Conservation (phyloP, 2,329 filamentous ascomycete genomes). For the Alternaria sp. region DNA sequence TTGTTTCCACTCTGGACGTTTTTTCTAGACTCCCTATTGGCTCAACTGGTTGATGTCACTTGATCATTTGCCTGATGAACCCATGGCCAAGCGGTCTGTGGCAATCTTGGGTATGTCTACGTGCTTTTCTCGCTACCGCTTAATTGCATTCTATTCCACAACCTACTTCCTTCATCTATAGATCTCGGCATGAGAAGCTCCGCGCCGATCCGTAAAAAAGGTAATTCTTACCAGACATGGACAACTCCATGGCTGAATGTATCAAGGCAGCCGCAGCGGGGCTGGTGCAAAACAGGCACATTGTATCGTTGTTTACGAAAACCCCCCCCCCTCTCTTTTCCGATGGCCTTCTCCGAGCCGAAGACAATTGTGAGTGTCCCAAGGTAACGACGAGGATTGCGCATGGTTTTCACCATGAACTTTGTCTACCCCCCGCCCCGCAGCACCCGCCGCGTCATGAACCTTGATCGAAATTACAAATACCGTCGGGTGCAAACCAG, state of each 20-base stretch:
- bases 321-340: background rate
- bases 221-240: background rate
- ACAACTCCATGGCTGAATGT: background rate
- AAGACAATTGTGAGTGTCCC: background rate
- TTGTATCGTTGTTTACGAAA: background rate
- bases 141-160: background rate
- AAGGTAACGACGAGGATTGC: background rate
- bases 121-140: conserved; percentile 4
- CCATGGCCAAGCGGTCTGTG: background rate
- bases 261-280: background rate
- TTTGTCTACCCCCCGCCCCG: background rate
- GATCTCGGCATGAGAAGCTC: background rate
- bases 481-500: background rate
- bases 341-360: background rate
- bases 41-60: background rate
- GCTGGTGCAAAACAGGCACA: background rate
- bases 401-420: conserved; percentile 1
- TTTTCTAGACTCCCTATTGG: background rate
- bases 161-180: background rate
- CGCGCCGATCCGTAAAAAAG: background rate
- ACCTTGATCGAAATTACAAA: background rate
- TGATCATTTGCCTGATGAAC: background rate
- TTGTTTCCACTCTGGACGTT: background rate
- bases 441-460: background rate
- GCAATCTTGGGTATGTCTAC: background rate